These are phyloP conservation scores for Rhizopogon vinicolor DNA, from an alignment of 768 basidiomycete genomes.

Conservation along the genomic window DNA sequence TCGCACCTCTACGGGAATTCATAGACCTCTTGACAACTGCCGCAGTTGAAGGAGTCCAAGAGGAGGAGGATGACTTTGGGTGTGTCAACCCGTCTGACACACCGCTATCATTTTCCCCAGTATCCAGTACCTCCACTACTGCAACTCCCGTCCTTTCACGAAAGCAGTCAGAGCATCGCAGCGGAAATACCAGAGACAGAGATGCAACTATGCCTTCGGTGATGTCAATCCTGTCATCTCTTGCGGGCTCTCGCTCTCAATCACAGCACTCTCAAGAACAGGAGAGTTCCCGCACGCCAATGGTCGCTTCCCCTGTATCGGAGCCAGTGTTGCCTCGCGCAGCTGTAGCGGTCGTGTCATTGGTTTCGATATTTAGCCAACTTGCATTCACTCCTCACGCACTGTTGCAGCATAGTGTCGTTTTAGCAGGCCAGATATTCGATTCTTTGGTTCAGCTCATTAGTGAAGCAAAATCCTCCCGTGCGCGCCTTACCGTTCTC, in stretches of 20 bases:
- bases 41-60: slow-evolving; percentile 29
- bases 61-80: slow-evolving; percentile 39
- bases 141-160: slow-evolving; percentile 55
- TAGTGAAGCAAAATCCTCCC: slow-evolving; percentile 41
- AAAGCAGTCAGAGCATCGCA: slow-evolving; percentile 51
- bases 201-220: slow-evolving; percentile 52
- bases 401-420: slow-evolving; percentile 39
- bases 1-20: slow-evolving; percentile 17
- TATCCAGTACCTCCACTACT: slow-evolving; percentile 23
- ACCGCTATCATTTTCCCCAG: slow-evolving; percentile 26
- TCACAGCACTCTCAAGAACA: slow-evolving; percentile 41
- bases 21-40: slow-evolving; percentile 39
- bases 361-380: slow-evolving; percentile 65
- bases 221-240: slow-evolving; percentile 60
- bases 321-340: slow-evolving; percentile 36
- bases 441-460: slow-evolving; percentile 44
- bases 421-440: slow-evolving; percentile 53
- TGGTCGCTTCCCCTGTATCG: slow-evolving; percentile 20
- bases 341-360: slow-evolving; percentile 57
- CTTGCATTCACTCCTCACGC: slow-evolving; percentile 66
- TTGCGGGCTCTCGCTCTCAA: slow-evolving; percentile 61
- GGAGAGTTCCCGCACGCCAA: slow-evolving; percentile 26
- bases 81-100: slow-evolving; percentile 36
- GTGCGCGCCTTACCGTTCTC: slow-evolving; percentile 66
- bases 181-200: slow-evolving; percentile 39